Conservation (phyloP, 345 rosid species). For the Mangifera indica region DNA sequence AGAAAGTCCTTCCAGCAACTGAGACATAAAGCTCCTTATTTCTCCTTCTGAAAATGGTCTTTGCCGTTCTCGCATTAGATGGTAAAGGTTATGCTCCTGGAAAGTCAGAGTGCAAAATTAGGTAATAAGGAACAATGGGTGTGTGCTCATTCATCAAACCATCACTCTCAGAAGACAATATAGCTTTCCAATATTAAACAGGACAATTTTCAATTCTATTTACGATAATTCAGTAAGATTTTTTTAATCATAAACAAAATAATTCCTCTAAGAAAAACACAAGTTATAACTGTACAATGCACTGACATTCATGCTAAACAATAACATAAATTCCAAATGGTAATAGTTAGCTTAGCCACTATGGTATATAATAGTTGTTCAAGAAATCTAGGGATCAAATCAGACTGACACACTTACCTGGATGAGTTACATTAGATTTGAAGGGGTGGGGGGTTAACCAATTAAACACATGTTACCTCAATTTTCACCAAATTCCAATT, state of each 20-base stretch:
- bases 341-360: too few relatives aligned
- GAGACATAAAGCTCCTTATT: conserved; percentile 70
- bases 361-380: too few relatives aligned
- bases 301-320: not conserved
- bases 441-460: not conserved
- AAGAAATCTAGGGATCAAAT: too few relatives aligned
- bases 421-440: too few relatives aligned
- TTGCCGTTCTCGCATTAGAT: conserved; percentile 72
- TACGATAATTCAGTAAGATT: not conserved
- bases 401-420: too few relatives aligned
- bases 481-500: not conserved
- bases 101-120: conserved; percentile 16
- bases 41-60: conserved; percentile 72
- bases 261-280: not conserved
- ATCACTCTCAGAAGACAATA: not conserved
- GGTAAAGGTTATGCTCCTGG: conserved; percentile 82
- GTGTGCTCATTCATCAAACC: conserved; percentile 3
- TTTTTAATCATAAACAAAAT: not conserved
- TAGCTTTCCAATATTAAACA: not conserved
- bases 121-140: not conserved
- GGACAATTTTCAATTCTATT: not conserved
- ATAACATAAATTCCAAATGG: not conserved
- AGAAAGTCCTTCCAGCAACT: conserved; percentile 79
- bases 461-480: not conserved
- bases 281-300: not conserved